Conservation (phyloP, 2,329 filamentous ascomycete species). For the Phoma sp. region DNA sequence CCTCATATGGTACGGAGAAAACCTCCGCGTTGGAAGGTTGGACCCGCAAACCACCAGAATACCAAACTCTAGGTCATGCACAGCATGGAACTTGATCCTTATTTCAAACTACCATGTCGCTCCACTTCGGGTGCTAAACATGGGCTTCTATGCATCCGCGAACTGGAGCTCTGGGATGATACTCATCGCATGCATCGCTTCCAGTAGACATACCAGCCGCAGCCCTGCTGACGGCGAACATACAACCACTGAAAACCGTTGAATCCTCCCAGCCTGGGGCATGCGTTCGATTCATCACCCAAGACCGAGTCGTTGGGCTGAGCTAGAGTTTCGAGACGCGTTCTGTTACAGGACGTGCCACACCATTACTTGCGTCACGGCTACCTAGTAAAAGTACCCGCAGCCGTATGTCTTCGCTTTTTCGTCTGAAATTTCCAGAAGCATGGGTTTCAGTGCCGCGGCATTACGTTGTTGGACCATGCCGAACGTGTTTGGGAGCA, state of each 20-base stretch:
- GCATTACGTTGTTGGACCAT: constrained; percentile 13
- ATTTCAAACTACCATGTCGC: constrained; percentile 8
- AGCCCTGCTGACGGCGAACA: constrained; percentile 4
- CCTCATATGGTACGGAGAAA: not conserved
- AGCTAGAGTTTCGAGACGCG: constrained; percentile 14
- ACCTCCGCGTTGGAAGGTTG: not conserved
- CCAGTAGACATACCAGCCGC: not conserved
- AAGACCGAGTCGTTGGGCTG: constrained; percentile 10
- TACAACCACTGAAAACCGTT: not conserved
- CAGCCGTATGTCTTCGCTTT: constrained; percentile 1
- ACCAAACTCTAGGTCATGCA: not conserved
- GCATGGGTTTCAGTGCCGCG: constrained; percentile 9
- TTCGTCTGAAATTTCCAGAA: constrained; percentile 9
- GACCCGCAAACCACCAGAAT: not conserved
- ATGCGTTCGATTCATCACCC: constrained; percentile 2
- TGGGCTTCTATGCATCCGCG: not conserved
- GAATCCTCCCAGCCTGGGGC: constrained; percentile 7
- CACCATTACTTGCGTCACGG: constrained; percentile 10
- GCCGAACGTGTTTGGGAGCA: constrained; percentile 11
- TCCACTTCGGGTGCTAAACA: not conserved
- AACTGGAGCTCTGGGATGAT: constrained; percentile 12
- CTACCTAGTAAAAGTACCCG: not conserved
- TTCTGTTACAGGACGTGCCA: constrained; percentile 12
- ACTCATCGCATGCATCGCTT: constrained; percentile 2
- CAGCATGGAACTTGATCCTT: not conserved